These are phyloP conservation scores for Acacia concinna DNA, from an alignment of 331 rosid genomes.

Conservation along the genomic window DNA sequence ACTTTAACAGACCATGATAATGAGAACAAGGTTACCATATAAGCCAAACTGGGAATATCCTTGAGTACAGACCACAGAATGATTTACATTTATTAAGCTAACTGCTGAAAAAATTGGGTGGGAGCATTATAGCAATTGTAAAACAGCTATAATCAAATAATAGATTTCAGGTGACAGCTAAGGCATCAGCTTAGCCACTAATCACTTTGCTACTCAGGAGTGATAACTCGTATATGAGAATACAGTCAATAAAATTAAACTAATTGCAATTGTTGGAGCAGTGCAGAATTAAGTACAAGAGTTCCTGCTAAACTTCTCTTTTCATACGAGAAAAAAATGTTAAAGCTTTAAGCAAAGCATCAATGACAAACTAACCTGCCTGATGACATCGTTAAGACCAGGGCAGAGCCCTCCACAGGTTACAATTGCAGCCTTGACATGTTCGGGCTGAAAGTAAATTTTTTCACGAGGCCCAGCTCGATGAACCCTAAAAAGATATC, in stretches of 20 bases:
- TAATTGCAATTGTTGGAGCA: not conserved
- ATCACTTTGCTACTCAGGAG: constrained; percentile 4
- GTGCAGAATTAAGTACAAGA: not conserved
- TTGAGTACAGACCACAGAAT: not conserved
- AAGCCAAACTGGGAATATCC: constrained; percentile 3
- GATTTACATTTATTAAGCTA: not conserved
- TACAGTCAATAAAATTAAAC: not conserved
- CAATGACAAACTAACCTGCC: constrained; percentile 71
- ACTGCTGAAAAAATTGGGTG: not conserved
- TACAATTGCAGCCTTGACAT: constrained; percentile 94
- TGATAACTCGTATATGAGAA: constrained; percentile 4
- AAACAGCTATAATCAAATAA: not conserved
- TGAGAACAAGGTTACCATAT: constrained; percentile 6
- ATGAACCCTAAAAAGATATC: constrained; percentile 73
- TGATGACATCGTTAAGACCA: constrained; percentile 96
- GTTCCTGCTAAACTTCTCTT: constrained; percentile 2
- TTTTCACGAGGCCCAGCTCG: constrained; percentile 99
- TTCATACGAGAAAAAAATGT: not conserved
- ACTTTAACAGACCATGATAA: constrained; percentile 13
- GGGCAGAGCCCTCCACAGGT: constrained; percentile 99
- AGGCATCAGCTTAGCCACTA: constrained; percentile 9
- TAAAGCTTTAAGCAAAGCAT: constrained; percentile 17
- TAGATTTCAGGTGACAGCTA: constrained; percentile 1
- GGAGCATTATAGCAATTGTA: not conserved
- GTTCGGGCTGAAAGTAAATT: constrained; percentile 83